Evolutionary conservation across 495 filamentous ascomycete genomes (phyloP).

Genomic region (Neurospora africana): DNA sequence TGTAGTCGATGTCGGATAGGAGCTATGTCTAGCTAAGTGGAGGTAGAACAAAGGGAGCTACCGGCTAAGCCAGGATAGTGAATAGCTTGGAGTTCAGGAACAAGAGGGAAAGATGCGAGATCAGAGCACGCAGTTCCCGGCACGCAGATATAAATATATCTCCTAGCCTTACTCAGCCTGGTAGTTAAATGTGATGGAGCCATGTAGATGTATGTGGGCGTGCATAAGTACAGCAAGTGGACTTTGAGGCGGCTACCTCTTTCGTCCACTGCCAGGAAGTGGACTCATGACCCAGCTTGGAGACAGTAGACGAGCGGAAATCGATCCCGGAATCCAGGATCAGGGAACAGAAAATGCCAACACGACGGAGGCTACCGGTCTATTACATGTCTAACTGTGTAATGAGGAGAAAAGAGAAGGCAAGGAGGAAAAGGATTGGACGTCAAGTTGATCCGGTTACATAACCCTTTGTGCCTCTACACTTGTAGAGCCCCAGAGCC

Average conservation of each 20-base stretch:
- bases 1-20: not conserved
- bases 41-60: not conserved
- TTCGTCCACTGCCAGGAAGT: constrained; percentile 1
- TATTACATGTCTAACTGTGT: not conserved
- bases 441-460: not conserved
- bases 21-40: not conserved
- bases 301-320: not conserved
- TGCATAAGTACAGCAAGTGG: not conserved
- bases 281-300: constrained; percentile 9
- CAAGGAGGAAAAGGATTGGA: not conserved
- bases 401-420: not conserved
- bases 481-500: not conserved
- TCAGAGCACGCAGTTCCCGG: not conserved
- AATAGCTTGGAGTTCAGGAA: not conserved
- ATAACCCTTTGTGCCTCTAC: not conserved
- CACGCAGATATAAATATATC: not conserved
- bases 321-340: not conserved
- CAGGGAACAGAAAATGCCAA: not conserved
- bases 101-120: not conserved
- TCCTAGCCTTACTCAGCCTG: not conserved
- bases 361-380: not conserved
- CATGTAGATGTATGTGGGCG: not conserved
- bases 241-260: not conserved
- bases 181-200: not conserved
- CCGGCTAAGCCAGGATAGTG: not conserved